phyloP scores from a whole-genome alignment of 352 stramenopile species.

The Achlya hypogyna region DNA sequence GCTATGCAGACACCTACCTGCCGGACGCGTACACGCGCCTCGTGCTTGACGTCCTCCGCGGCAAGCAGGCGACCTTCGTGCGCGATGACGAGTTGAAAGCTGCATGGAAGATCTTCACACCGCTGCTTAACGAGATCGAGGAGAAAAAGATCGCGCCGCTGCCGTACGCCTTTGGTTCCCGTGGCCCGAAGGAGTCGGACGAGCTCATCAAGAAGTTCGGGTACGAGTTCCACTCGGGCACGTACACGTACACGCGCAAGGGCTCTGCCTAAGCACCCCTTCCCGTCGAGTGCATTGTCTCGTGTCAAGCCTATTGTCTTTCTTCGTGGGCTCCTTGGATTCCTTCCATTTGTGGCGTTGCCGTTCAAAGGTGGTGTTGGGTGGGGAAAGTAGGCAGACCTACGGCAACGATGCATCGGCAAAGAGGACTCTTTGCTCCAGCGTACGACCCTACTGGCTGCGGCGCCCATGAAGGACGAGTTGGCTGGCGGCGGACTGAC shows the following conservation, averaged over 20 bases:
- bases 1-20: slow-evolving; percentile 79
- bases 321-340: too few species aligned
- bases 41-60: slow-evolving; percentile 95
- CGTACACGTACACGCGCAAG: slow-evolving; percentile 40
- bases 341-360: too few species aligned
- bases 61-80: slow-evolving; percentile 94
- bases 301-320: too few species aligned
- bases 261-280: neutral
- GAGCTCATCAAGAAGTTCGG: slow-evolving; percentile 51
- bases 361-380: too few species aligned
- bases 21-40: slow-evolving; percentile 97
- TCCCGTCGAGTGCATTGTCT: too few species aligned
- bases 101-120: slow-evolving; percentile 98
- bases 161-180: slow-evolving; percentile 89
- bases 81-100: slow-evolving; percentile 93
- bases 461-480: too few species aligned
- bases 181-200: slow-evolving; percentile 88
- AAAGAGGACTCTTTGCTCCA: too few species aligned
- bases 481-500: too few species aligned
- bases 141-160: slow-evolving; percentile 83
- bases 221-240: slow-evolving; percentile 70
- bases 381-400: too few species aligned
- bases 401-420: too few species aligned
- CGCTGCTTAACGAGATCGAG: slow-evolving; percentile 95
- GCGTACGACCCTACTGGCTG: too few species aligned